Percentiles rank a stretch among this genome's conserved stretches.
phyloP scores from a whole-genome alignment of 2,329 filamentous ascomycete genomes.

The Aspergillus sp. region DNA sequence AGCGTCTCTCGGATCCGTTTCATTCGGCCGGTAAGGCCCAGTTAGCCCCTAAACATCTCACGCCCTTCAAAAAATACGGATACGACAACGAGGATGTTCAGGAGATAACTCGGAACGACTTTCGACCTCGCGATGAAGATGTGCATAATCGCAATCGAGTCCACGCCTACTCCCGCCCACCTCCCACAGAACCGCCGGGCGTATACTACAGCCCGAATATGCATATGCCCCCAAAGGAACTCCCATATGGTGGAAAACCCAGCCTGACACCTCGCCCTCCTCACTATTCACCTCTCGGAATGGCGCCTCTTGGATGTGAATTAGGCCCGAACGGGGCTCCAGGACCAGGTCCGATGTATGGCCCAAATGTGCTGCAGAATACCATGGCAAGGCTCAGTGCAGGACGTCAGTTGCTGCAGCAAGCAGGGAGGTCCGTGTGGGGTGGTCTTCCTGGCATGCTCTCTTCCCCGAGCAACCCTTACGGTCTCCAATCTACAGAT shows the following conservation, averaged over 20 bases:
- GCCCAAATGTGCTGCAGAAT: conserved; percentile 10
- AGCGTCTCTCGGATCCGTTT: background rate
- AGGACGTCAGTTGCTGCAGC: conserved; percentile 7
- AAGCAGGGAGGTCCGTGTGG: conserved; percentile 6
- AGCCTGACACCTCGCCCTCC: background rate
- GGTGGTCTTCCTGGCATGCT: conserved; percentile 2
- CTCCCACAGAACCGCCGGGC: too few relatives aligned
- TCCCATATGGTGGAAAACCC: too few relatives aligned
- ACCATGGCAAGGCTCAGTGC: conserved; percentile 14
- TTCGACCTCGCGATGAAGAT: conserved; percentile 2
- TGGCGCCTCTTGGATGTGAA: background rate
- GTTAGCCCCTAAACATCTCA: background rate
- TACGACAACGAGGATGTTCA: conserved; percentile 26
- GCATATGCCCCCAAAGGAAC: too few relatives aligned
- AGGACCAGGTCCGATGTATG: conserved; percentile 5
- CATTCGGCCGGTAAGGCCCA: background rate
- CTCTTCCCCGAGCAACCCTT: background rate
- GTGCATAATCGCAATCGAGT: too few relatives aligned
- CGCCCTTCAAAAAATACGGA: conserved; percentile 8
- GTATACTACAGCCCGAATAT: too few relatives aligned
- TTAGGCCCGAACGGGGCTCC: conserved; percentile 3
- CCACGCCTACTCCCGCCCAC: too few relatives aligned
- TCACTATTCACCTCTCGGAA: background rate
- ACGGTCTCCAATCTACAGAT: background rate
- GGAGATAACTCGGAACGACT: conserved; percentile 21